Conservation (phyloP, 805 yeast species). For the Metschnikowia similis region DNA sequence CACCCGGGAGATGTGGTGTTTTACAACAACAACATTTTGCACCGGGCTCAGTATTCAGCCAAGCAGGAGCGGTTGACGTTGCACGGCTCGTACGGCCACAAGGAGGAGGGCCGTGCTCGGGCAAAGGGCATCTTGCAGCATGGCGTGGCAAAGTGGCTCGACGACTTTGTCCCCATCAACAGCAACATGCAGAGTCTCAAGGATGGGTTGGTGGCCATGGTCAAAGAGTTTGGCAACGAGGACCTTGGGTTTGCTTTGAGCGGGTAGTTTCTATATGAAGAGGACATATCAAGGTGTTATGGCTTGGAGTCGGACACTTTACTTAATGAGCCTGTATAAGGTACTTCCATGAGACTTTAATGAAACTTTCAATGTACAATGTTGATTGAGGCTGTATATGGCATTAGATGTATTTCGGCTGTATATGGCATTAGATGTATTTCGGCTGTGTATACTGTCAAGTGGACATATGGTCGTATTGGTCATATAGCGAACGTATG, state of each 20-base stretch:
- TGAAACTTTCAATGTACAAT: too few relatives aligned
- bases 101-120: conserved; percentile 35
- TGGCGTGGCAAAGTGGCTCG: conserved; percentile 47
- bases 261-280: conserved; percentile 18
- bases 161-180: conserved; percentile 28
- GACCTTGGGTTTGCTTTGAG: conserved; percentile 37
- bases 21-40: conserved; percentile 48
- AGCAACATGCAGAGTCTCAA: conserved; percentile 26
- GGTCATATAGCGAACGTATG: too few relatives aligned
- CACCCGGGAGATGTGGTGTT: conserved; percentile 49
- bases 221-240: conserved; percentile 28
- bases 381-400: too few relatives aligned
- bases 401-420: too few relatives aligned
- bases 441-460: too few relatives aligned
- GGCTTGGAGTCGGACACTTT: too few relatives aligned
- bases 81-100: conserved; percentile 50
- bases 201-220: conserved; percentile 25
- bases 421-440: too few relatives aligned
- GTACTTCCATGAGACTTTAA: too few relatives aligned
- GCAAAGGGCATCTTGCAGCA: conserved; percentile 52
- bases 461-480: too few relatives aligned
- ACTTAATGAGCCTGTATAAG: too few relatives aligned
- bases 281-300: too few relatives aligned
- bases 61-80: conserved; percentile 39
- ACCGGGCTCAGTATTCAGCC: conserved; percentile 42